A percentile compares a stretch with the other conserved stretches of the same genome.
Conservation (phyloP, 202 grass and related monocot species). For the Brachypodium distachyon region DNA sequence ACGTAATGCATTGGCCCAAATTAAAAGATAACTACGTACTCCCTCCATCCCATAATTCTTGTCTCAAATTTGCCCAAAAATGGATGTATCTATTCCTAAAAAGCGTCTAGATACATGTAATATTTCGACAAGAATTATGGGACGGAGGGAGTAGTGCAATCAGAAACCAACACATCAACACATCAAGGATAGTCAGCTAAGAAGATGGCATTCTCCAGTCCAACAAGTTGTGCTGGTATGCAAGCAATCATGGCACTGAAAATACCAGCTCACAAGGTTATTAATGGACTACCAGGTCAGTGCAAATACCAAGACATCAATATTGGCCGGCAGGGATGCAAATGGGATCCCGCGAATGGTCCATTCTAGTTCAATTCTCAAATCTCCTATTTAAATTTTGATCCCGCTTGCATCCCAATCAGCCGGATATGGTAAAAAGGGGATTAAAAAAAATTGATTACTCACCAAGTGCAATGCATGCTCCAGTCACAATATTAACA, state of each 20-base stretch:
- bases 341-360: no score
- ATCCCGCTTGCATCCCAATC: no score
- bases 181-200: neutral
- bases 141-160: no score
- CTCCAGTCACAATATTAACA: conserved; percentile 86
- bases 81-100: no score
- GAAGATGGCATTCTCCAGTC: neutral
- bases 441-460: conserved; percentile 1
- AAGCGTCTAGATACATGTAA: no score
- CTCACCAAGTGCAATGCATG: conserved; percentile 89
- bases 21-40: neutral
- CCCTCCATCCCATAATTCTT: no score
- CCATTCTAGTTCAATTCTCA: no score
- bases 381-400: no score
- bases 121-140: no score
- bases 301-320: neutral
- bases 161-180: neutral
- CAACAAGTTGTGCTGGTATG: neutral
- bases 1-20: neutral
- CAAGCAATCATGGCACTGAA: neutral
- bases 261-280: neutral
- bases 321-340: no score
- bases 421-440: neutral
- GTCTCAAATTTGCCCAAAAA: no score
- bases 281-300: neutral